phyloP scores from a whole-genome alignment of 2,329 filamentous ascomycete species.

The Diaporthe citrichinensis region DNA sequence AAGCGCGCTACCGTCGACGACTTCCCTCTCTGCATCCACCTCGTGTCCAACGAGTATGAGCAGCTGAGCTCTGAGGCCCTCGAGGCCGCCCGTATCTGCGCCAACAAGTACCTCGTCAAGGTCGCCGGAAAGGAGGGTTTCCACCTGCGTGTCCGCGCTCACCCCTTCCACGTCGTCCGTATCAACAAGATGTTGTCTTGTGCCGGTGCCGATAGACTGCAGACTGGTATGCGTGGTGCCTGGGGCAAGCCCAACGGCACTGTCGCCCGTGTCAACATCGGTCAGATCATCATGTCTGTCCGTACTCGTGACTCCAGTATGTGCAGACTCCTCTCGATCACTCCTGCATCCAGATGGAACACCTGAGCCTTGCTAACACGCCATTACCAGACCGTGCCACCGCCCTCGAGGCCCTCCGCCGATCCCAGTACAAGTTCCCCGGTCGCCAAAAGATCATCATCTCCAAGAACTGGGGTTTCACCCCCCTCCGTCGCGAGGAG shows the following conservation, averaged over 20 bases:
- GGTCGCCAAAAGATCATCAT: conserved; percentile 99
- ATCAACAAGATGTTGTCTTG: conserved; percentile 99
- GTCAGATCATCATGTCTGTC: conserved; percentile 98
- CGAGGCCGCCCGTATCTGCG: conserved; percentile 99
- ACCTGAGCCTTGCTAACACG: conserved; percentile 46
- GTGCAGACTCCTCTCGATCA: conserved; percentile 53
- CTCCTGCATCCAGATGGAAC: neutral
- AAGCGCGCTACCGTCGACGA: conserved; percentile 99
- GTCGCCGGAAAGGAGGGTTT: conserved; percentile 79
- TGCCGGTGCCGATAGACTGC: conserved; percentile 99
- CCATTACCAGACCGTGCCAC: conserved; percentile 79
- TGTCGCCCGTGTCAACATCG: conserved; percentile 99
- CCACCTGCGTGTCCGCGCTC: conserved; percentile 85
- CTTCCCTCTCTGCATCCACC: conserved; percentile 98
- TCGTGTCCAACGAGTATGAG: conserved; percentile 99
- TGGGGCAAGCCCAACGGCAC: conserved; percentile 99
- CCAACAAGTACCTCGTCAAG: conserved; percentile 97
- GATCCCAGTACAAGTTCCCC: conserved; percentile 99
- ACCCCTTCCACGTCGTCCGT: conserved; percentile 99
- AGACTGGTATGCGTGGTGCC: conserved; percentile 99
- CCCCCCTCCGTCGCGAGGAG: conserved; percentile 95
- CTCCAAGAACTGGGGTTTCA: conserved; percentile 99
- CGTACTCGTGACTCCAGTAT: conserved; percentile 93
- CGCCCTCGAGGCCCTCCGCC: conserved; percentile 98
- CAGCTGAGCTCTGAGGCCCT: conserved; percentile 99